Conservation (phyloP, 345 rosid species). For the Cardiospermum halicacabum region DNA sequence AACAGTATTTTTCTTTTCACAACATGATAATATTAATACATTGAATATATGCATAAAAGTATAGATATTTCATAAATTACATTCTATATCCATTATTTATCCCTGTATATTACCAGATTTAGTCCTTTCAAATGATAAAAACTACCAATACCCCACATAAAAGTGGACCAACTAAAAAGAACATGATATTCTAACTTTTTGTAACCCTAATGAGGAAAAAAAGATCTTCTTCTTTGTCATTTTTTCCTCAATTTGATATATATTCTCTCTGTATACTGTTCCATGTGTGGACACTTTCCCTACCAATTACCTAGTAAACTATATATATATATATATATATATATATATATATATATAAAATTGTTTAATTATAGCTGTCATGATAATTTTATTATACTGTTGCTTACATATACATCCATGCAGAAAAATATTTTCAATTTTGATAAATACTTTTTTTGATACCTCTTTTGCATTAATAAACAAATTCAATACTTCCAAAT, state of each 20-base stretch:
- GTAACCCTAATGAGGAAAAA: constrained; percentile 10
- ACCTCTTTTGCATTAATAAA: too few species aligned
- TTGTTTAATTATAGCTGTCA: too few species aligned
- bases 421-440: constrained; percentile 1
- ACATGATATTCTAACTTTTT: constrained; percentile 13
- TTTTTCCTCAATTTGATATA: constrained; percentile 18
- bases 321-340: too few species aligned
- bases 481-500: neutral
- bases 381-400: too few species aligned
- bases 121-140: constrained; percentile 9
- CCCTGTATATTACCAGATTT: neutral
- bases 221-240: constrained; percentile 28
- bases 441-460: too few species aligned
- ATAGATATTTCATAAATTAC: constrained; percentile 15
- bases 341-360: too few species aligned
- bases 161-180: constrained; percentile 18
- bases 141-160: neutral
- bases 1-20: neutral
- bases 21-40: constrained; percentile 2
- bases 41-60: neutral
- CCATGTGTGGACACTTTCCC: constrained; percentile 9
- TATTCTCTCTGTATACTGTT: constrained; percentile 12
- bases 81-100: neutral
- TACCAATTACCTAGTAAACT: constrained; percentile 2
- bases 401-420: neutral